phyloP scores from a whole-genome alignment of 148 eudicot genomes.

The Rhododendron mucronatum region DNA sequence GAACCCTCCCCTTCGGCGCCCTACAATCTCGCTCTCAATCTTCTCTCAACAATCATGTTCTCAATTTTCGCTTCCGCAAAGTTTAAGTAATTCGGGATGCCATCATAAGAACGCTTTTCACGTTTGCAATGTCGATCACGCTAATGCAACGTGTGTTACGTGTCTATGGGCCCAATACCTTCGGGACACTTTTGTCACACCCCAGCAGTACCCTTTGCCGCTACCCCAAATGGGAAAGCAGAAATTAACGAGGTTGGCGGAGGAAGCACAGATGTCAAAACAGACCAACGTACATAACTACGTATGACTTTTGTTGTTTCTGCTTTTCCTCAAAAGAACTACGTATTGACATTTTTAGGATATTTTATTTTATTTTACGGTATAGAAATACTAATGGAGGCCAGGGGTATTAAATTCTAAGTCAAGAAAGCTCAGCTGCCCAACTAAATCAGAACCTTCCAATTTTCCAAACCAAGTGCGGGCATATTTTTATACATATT shows the following conservation, averaged over 20 bases:
- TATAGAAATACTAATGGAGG: not conserved
- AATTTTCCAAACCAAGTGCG: not conserved
- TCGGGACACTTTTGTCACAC: too few species aligned
- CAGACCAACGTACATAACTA: not conserved
- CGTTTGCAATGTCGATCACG: not conserved
- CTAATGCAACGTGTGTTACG: not conserved
- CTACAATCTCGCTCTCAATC: not conserved
- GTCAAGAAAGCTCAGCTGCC: slow-evolving; percentile 20
- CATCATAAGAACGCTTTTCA: not conserved
- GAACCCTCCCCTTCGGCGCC: not conserved
- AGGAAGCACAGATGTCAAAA: not conserved
- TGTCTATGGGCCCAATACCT: not conserved
- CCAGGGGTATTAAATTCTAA: not conserved
- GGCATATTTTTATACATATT: too few species aligned
- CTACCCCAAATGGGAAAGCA: not conserved
- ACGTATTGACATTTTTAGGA: not conserved
- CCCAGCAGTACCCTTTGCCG: too few species aligned
- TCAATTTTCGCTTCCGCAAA: not conserved
- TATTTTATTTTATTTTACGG: not conserved
- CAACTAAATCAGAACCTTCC: slow-evolving; percentile 15
- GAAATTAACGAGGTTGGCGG: not conserved
- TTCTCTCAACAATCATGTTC: too few species aligned
- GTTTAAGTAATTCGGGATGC: not conserved
- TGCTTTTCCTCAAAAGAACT: not conserved
- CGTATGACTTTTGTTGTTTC: not conserved